Base-by-base conservation (phyloP, 2,329 filamentous ascomycete species). In the Tolypocladium pustulatum region DNA sequence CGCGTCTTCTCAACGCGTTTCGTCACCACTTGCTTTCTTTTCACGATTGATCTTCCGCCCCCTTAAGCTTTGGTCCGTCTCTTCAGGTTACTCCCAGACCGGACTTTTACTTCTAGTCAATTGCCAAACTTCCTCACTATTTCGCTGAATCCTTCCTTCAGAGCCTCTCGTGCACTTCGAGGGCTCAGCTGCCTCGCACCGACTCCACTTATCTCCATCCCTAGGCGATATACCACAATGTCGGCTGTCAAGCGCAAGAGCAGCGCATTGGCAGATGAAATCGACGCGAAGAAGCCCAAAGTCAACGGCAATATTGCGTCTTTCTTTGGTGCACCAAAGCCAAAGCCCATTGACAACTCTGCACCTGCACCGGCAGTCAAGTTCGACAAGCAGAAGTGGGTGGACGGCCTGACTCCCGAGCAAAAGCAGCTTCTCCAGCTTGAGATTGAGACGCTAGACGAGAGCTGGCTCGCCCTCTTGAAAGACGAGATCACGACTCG, bases 341-440 rank as follows among this genome's bases (percentile, higher is more conserved):
- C 91, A 7, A 89, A 88, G 69, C 66, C 75, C 20, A 65, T 70
- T 13, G 68, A 69, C 27, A 68, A 67, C 8, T 61, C 66, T 46
- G 57, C 69, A 20, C 65, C 70, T 38, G 61, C 72, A 5, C 63
- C 75, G 38, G 66, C 73, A 6, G 62, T 71, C 59, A 89, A 83
- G 64, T 97, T 97, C 71, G 82, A 97, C 78, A 97, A 96, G 78
- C 84, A 84, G 53, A 90, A 89, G 73, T 99, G 94, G 94, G 80
- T 92, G n/a, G 83, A 84, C 25, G 82, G 83, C 59, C 79, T 99
- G 62, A 91, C 83, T 0, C 73, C 82, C 0, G 94, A 99, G 75
- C 90, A 97, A 73, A 90, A 85, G 69, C 81, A 87, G 57, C 78
- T 97, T 54, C 81, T 99, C 55, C 80, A 89, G 68, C 81, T 99